Evolutionary conservation across 1,284 basidiomycete species (phyloP).

Genomic region (Neonothopanus nambi): DNA sequence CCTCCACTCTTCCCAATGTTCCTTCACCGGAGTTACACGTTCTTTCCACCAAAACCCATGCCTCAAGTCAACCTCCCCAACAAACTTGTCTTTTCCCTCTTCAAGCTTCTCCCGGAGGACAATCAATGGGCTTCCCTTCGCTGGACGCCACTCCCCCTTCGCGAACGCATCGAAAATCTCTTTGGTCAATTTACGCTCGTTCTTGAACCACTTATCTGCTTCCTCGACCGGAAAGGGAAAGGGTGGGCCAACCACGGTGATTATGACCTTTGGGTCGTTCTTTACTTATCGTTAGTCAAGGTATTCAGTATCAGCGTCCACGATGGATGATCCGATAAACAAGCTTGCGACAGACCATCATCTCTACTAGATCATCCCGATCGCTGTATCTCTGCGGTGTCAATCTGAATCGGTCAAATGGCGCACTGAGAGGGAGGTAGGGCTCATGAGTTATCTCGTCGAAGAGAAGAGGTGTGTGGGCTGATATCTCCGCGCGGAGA

Average conservation of each 20-base stretch:
- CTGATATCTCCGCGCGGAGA: constrained; percentile 2
- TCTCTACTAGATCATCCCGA: neutral
- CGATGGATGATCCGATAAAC: too few relatives aligned
- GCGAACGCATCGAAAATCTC: constrained; percentile 16
- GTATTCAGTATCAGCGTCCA: too few relatives aligned
- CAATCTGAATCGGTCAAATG: constrained; percentile 15
- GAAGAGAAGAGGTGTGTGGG: constrained; percentile 17
- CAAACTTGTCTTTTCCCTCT: constrained; percentile 11
- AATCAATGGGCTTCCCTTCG: neutral
- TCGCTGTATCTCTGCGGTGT: constrained; percentile 1
- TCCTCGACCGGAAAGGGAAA: constrained; percentile 12
- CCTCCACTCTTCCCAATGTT: constrained; percentile 19
- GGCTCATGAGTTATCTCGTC: constrained; percentile 10
- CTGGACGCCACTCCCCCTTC: neutral
- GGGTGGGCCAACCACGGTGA: constrained; percentile 16
- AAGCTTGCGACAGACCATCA: constrained; percentile 17
- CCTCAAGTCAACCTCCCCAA: constrained; percentile 16
- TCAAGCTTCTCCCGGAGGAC: neutral
- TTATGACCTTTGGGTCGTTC: constrained; percentile 19
- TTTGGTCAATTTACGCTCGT: constrained; percentile 7
- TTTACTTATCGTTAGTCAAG: constrained; percentile 8
- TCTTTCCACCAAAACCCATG: neutral
- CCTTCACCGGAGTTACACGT: constrained; percentile 12
- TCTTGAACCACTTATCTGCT: constrained; percentile 10
- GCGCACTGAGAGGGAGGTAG: constrained; percentile 17